These are phyloP conservation scores for Neonectria ditissima DNA, from an alignment of 2,329 filamentous ascomycete species.

Conservation along the genomic window DNA sequence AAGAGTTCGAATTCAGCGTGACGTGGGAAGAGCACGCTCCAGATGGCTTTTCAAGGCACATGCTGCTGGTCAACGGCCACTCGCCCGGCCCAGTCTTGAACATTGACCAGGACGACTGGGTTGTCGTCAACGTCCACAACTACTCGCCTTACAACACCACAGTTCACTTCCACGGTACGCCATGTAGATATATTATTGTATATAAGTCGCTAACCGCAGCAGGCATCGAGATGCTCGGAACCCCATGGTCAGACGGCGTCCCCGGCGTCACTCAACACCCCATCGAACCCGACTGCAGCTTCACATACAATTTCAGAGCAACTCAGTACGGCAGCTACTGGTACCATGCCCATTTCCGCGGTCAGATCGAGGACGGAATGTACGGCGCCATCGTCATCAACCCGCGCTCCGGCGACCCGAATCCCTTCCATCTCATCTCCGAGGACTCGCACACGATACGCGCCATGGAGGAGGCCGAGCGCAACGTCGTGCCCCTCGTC, in stretches of 20 bases:
- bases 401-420: slow-evolving; percentile 45
- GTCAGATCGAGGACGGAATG: slow-evolving; percentile 70
- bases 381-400: slow-evolving; percentile 67
- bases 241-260: slow-evolving; percentile 71
- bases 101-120: slow-evolving; percentile 62
- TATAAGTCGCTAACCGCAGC: slow-evolving; percentile 7
- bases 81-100: slow-evolving; percentile 72
- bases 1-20: slow-evolving; percentile 45
- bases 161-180: slow-evolving; percentile 62
- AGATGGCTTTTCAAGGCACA: slow-evolving; percentile 58
- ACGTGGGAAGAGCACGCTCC: slow-evolving; percentile 56
- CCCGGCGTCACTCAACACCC: slow-evolving; percentile 66
- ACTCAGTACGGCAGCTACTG: slow-evolving; percentile 69
- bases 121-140: slow-evolving; percentile 60
- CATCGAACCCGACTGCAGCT: slow-evolving; percentile 61
- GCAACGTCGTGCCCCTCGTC: slow-evolving; percentile 59
- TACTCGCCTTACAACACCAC: slow-evolving; percentile 60
- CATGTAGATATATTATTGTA: accelerated
- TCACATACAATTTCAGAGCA: slow-evolving; percentile 67
- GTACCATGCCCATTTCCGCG: slow-evolving; percentile 69
- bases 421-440: slow-evolving; percentile 63
- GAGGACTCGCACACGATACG: slow-evolving; percentile 49
- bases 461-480: slow-evolving; percentile 63
- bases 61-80: slow-evolving; percentile 68
- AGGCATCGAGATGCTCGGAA: slow-evolving; percentile 63